Percentiles rank a stretch among this genome's conserved stretches.
Evolutionary conservation across 192 early-diverging fungal genomes (phyloP).

Genomic region (Lobosporangium transversale): DNA sequence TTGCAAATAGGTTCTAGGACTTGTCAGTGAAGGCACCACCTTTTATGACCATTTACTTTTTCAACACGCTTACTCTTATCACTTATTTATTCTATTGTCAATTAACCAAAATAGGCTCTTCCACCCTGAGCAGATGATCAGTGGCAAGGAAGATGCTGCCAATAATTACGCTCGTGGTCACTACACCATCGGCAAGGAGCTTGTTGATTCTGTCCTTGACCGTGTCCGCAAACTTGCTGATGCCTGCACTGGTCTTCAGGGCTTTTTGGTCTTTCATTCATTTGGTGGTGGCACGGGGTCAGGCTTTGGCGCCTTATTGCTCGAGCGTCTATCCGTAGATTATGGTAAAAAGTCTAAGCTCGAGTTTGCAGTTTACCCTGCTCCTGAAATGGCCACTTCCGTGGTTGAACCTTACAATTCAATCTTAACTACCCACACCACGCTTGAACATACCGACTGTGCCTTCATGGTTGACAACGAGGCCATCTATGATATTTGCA

Average conservation of each 20-base stretch:
- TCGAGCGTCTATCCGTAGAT: slow-evolving; percentile 99
- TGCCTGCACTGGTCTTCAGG: slow-evolving; percentile 98
- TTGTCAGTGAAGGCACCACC: too few relatives aligned
- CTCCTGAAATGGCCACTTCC: slow-evolving; percentile 95
- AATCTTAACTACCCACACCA: slow-evolving; percentile 99
- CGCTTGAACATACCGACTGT: slow-evolving; percentile 98
- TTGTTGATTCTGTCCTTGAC: slow-evolving; percentile 96
- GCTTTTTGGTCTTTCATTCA: slow-evolving; percentile 99
- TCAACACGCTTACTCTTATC: not conserved
- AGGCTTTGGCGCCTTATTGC: slow-evolving; percentile 96
- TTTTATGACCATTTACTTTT: too few relatives aligned
- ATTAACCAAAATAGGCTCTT: slow-evolving; percentile 49
- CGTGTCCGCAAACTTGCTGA: slow-evolving; percentile 98
- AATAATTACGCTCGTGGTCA: slow-evolving; percentile 99
- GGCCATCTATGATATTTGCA: slow-evolving; percentile 99
- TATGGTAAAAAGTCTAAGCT: slow-evolving; percentile 99
- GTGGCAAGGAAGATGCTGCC: slow-evolving; percentile 99
- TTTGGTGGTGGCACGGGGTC: slow-evolving; percentile 99
- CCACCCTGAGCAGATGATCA: slow-evolving; percentile 95
- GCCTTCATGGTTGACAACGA: slow-evolving; percentile 99
- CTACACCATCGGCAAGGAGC: slow-evolving; percentile 99
- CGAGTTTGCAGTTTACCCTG: slow-evolving; percentile 99
- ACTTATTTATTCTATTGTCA: not conserved
- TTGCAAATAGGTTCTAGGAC: too few relatives aligned
- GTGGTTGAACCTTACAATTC: slow-evolving; percentile 99